A percentile compares a stretch with the other conserved stretches of the same genome.
These are phyloP conservation scores for Haplosporangium sp. DNA, from an alignment of 371 early-diverging fungal species.

Conservation along the genomic window DNA sequence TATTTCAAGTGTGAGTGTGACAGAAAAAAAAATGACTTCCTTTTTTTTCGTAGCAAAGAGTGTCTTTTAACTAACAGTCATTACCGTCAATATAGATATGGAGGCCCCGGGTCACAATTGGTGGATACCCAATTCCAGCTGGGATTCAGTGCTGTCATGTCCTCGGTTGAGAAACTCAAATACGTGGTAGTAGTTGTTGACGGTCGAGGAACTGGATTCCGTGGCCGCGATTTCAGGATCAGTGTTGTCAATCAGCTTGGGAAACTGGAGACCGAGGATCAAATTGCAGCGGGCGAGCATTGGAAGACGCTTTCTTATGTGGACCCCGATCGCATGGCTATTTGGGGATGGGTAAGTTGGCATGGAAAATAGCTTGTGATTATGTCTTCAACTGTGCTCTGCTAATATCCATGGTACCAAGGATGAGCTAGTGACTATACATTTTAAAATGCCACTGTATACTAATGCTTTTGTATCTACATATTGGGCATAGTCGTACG, in stretches of 20 bases:
- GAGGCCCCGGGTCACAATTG: constrained; percentile 93
- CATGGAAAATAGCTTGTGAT: not conserved
- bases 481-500: constrained; percentile 76
- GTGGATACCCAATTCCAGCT: constrained; percentile 77
- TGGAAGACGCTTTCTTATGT: constrained; percentile 79
- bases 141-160: constrained; percentile 82
- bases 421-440: not conserved
- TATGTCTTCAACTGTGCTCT: not conserved
- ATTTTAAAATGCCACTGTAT: too few species aligned
- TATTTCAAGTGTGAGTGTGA: constrained; percentile 73
- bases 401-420: not conserved
- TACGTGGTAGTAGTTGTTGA: constrained; percentile 84
- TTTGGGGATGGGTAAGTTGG: constrained; percentile 96
- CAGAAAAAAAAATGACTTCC: too few species aligned
- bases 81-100: constrained; percentile 62
- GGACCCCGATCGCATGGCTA: constrained; percentile 82
- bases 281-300: constrained; percentile 83
- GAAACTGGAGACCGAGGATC: constrained; percentile 84
- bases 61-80: not conserved
- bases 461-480: not conserved
- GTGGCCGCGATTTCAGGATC: constrained; percentile 85
- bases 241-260: constrained; percentile 87
- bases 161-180: constrained; percentile 62
- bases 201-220: constrained; percentile 91
- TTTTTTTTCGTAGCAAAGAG: not conserved